phyloP scores from a whole-genome alignment of 257 asterid genomes.

The Apocynum venetum region DNA sequence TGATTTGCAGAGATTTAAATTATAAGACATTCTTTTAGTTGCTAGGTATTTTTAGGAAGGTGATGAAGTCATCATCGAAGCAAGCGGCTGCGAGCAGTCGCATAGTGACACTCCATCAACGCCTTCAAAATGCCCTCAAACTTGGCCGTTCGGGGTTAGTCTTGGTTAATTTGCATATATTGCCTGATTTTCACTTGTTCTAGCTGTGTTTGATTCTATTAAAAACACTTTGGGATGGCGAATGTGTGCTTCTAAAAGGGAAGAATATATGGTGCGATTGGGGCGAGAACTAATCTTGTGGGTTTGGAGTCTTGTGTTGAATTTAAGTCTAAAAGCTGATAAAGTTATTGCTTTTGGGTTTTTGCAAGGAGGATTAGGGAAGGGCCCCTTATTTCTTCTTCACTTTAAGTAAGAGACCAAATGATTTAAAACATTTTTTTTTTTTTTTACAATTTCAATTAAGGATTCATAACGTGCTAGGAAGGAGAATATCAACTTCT shows the following conservation, averaged over 20 bases:
- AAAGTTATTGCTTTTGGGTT: not conserved
- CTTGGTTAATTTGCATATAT: not conserved
- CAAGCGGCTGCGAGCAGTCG: conserved; percentile 11
- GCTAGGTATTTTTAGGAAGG: not conserved
- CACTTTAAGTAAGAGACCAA: not conserved
- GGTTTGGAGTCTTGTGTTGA: not conserved
- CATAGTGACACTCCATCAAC: conserved; percentile 16
- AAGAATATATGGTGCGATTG: not conserved
- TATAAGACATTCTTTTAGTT: not conserved
- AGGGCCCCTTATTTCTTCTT: not conserved
- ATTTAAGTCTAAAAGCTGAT: not conserved
- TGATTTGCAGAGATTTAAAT: not conserved
- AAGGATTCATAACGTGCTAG: not conserved
- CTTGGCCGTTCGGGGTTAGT: conserved; percentile 7
- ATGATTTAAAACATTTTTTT: not conserved
- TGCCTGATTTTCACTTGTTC: not conserved
- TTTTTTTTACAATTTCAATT: not conserved
- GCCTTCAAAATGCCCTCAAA: conserved; percentile 17
- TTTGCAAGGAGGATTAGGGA: not conserved
- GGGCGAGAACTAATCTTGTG: not conserved
- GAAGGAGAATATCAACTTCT: not conserved
- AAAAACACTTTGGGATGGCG: not conserved
- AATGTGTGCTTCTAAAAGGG: not conserved
- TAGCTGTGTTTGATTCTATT: not conserved
- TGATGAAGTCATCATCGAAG: conserved; percentile 7